Conservation (phyloP, 1,139 yeast species). For the Scheffersomyces quercinus region DNA sequence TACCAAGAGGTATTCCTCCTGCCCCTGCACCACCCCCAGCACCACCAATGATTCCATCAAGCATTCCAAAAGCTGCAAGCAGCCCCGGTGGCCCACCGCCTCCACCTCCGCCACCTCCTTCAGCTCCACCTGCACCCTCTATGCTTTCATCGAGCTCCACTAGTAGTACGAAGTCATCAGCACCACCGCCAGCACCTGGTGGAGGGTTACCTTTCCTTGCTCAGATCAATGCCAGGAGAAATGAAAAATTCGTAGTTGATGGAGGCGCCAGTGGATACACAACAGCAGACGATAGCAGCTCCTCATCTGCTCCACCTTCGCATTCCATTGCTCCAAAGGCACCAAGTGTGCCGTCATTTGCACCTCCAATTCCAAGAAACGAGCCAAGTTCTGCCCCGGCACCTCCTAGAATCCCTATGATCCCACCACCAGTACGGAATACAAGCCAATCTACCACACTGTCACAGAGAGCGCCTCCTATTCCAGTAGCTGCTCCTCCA, state of each 20-base stretch:
- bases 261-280: conserved; percentile 20
- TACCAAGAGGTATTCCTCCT: conserved; percentile 7
- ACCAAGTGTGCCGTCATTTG: conserved; percentile 4
- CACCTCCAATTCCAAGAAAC: conserved; percentile 7
- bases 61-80: conserved; percentile 8
- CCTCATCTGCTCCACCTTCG: conserved; percentile 9
- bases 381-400: conserved; percentile 6
- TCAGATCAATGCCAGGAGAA: conserved; percentile 42
- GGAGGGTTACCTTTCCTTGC: conserved; percentile 44
- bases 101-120: conserved; percentile 9
- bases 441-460: conserved; percentile 4
- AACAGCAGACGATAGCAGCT: conserved; percentile 1
- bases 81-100: conserved; percentile 8
- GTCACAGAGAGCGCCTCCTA: conserved; percentile 7
- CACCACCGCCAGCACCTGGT: conserved; percentile 18
- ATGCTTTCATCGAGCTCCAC: conserved; percentile 12
- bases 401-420: conserved; percentile 8
- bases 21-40: conserved; percentile 11
- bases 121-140: conserved; percentile 12
- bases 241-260: conserved; percentile 38
- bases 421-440: conserved; percentile 5
- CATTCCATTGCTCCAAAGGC: background rate
- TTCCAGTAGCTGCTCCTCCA: conserved; percentile 9
- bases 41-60: conserved; percentile 15
- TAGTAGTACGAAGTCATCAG: conserved; percentile 3